Percentiles rank a stretch among this genome's conserved stretches.
phyloP scores from a whole-genome alignment of 257 asterid species.

The Leptodermis oblonga region DNA sequence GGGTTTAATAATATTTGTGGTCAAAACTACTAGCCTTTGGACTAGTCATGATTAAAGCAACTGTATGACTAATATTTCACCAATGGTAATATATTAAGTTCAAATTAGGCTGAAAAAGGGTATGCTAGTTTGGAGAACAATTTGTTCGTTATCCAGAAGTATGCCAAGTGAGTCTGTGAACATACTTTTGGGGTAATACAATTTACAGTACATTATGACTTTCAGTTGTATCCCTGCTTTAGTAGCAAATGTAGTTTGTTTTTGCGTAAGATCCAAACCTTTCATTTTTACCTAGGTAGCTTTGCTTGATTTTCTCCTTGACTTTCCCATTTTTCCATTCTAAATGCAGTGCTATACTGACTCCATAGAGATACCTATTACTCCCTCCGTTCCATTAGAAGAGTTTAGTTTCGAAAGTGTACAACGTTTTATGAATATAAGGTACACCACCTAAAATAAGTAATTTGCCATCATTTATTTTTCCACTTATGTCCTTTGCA shows the following conservation, averaged over 20 bases:
- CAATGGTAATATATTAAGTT: neutral
- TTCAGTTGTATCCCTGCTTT: neutral
- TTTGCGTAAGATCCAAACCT: neutral
- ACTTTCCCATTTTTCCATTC: neutral
- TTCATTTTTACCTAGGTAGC: neutral
- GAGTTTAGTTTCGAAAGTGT: too few relatives aligned
- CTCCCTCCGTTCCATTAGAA: too few relatives aligned
- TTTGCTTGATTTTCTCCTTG: neutral
- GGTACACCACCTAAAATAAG: too few relatives aligned
- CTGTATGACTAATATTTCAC: neutral
- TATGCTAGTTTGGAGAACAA: neutral
- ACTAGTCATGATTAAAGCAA: neutral
- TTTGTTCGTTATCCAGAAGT: neutral
- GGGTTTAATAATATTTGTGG: neutral
- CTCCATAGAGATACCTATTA: neutral
- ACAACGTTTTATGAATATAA: too few relatives aligned
- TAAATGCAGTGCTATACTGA: neutral
- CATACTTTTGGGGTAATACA: neutral
- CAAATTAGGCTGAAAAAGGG: neutral
- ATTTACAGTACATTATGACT: neutral
- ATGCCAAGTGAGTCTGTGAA: neutral
- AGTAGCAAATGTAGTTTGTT: neutral
- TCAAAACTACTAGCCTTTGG: neutral
- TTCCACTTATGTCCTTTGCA: too few relatives aligned
- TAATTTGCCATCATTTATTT: too few relatives aligned